These are phyloP conservation scores for Pythium oligandrum DNA, from an alignment of 352 stramenopile genomes.

Conservation along the genomic window DNA sequence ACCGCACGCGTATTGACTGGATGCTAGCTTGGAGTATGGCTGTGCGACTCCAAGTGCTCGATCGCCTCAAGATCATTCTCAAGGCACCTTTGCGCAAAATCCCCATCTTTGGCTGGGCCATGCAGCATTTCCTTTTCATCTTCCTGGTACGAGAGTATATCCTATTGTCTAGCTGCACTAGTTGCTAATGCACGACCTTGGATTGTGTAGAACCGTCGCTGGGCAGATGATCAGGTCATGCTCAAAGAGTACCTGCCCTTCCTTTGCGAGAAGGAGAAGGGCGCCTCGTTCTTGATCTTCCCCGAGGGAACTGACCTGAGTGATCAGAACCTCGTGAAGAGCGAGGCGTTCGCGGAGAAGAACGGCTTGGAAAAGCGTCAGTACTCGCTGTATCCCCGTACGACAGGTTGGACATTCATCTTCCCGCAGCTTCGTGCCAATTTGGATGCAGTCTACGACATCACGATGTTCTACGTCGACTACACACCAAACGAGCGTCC, in stretches of 20 bases:
- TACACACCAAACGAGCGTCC: slow-evolving; percentile 51
- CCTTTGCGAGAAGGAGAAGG: slow-evolving; percentile 35
- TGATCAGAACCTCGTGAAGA: slow-evolving; percentile 58
- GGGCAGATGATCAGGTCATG: slow-evolving; percentile 52
- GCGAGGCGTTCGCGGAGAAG: slow-evolving; percentile 48
- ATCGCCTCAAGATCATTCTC: slow-evolving; percentile 64
- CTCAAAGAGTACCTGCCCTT: slow-evolving; percentile 53
- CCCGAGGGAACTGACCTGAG: slow-evolving; percentile 80
- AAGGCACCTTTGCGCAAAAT: slow-evolving; percentile 69
- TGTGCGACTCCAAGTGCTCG: slow-evolving; percentile 41
- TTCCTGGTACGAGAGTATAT: slow-evolving; percentile 44
- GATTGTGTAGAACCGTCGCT: slow-evolving; percentile 44
- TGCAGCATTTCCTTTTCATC: slow-evolving; percentile 84
- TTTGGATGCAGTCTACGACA: slow-evolving; percentile 70
- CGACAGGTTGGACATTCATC: slow-evolving; percentile 73
- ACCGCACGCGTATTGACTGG: slow-evolving; percentile 83
- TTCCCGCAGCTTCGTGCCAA: slow-evolving; percentile 51
- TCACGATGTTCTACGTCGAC: slow-evolving; percentile 83
- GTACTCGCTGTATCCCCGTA: slow-evolving; percentile 76
- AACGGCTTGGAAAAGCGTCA: slow-evolving; percentile 32
- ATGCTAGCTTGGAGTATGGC: slow-evolving; percentile 78
- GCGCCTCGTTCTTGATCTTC: slow-evolving; percentile 73
- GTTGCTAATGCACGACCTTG: background rate
- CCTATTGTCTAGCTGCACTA: background rate
- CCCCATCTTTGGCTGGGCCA: slow-evolving; percentile 82